Conservation (phyloP, 2,329 filamentous ascomycete genomes). For the Capronia coronata region DNA sequence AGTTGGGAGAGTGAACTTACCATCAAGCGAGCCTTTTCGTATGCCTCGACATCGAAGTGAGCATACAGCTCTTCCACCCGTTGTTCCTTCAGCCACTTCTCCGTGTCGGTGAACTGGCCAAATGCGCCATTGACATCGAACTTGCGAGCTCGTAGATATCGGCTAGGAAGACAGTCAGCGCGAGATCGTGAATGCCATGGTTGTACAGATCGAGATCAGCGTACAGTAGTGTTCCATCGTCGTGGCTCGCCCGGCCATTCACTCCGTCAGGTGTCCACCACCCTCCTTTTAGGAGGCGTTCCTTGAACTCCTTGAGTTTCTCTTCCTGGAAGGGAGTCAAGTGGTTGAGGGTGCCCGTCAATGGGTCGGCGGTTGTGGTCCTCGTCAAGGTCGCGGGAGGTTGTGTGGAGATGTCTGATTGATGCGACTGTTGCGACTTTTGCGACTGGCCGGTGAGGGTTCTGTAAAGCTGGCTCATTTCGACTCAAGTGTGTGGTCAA, state of each 20-base stretch:
- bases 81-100: constrained; percentile 77
- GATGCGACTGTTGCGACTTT: constrained; percentile 26
- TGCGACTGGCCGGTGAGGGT: constrained; percentile 28
- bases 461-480: constrained; percentile 23
- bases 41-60: constrained; percentile 77
- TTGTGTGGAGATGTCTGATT: constrained; percentile 19
- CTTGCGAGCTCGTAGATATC: constrained; percentile 76
- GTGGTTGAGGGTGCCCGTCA: constrained; percentile 68
- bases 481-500: not conserved
- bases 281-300: constrained; percentile 56
- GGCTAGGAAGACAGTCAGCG: constrained; percentile 46
- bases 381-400: constrained; percentile 14
- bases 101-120: constrained; percentile 78
- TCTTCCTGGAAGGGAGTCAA: constrained; percentile 62
- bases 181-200: not conserved
- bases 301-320: constrained; percentile 66
- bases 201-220: constrained; percentile 21
- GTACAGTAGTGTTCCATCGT: constrained; percentile 45
- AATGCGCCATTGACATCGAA: constrained; percentile 73
- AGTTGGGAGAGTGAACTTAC: constrained; percentile 42
- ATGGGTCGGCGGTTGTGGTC: constrained; percentile 27
- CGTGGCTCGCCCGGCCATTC: constrained; percentile 38
- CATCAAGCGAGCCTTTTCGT: constrained; percentile 67
- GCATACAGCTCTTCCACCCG: constrained; percentile 72
- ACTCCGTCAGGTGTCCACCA: constrained; percentile 39